Evolutionary conservation across 2,329 filamentous ascomycete genomes (phyloP).

Genomic region (Claviceps citrina): DNA sequence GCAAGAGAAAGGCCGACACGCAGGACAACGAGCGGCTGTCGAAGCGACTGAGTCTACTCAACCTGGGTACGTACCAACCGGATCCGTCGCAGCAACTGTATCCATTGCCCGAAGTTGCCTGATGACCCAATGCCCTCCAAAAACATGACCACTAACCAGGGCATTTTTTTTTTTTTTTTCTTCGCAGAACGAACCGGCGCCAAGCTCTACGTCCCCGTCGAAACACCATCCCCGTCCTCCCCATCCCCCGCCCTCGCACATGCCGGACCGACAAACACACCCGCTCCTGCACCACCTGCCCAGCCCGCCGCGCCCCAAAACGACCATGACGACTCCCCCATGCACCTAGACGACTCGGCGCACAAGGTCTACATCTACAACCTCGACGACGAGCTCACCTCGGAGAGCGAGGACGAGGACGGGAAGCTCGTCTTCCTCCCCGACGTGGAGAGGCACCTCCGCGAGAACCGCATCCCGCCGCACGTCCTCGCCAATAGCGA

Average conservation of each 20-base stretch:
- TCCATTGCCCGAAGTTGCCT: too few relatives aligned
- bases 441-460: slow-evolving; percentile 70
- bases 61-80: slow-evolving; percentile 66
- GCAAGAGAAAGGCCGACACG: slow-evolving; percentile 46
- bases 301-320: slow-evolving; percentile 14
- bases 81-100: too few relatives aligned
- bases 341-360: slow-evolving; percentile 77
- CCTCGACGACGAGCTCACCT: slow-evolving; percentile 70
- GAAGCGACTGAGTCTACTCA: slow-evolving; percentile 69
- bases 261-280: background rate
- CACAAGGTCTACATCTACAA: slow-evolving; percentile 84
- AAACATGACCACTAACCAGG: too few relatives aligned
- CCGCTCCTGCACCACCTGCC: background rate
- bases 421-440: slow-evolving; percentile 63
- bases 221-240: slow-evolving; percentile 27
- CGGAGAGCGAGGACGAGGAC: slow-evolving; percentile 28
- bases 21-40: slow-evolving; percentile 59
- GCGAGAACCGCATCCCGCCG: slow-evolving; percentile 51
- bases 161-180: too few relatives aligned
- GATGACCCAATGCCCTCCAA: too few relatives aligned
- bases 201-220: slow-evolving; percentile 52
- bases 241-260: background rate
- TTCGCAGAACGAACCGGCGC: slow-evolving; percentile 42
- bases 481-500: slow-evolving; percentile 45
- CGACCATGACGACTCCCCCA: too few relatives aligned